Evolutionary conservation across 2,329 filamentous ascomycete genomes (phyloP), one percentile per base, ranked within the genome.

Genomic region (Fusarium solani-melongenae): DNA sequence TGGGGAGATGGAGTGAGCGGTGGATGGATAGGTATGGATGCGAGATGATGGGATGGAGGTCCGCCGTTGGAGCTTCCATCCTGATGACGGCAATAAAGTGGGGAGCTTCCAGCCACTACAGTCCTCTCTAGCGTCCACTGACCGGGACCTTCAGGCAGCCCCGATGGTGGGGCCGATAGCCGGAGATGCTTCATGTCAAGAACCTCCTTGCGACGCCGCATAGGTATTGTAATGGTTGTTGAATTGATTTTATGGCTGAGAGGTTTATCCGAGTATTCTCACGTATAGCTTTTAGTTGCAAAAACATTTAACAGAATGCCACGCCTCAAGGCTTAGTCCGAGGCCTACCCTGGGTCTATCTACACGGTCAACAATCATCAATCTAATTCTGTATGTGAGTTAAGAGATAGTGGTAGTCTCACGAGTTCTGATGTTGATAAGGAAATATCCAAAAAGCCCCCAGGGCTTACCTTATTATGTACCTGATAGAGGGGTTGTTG

Each of bases 1-100:
- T 31, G 41, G 39, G 20, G 20, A 44, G n/a, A 22, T 27, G 12
- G 46, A 36, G 53, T 24, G 33, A 57, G 53, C 20, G 51, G n/a
- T 12, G 22, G 53, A 36, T 51, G 17, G 46, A 31, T 51, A 49
- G 46, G 20, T 51, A 49, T 51, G 24, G 62, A 39, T 60, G 62
- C 62, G 38, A 65, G 63, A n/a, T 51, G 46, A 51, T 51, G 39
- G 24, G 46, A 31, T 51, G 33, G 31, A 65, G 63, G 63, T 36
- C 63, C 62, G 33, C 63, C 22, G 41, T 61, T 55, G 60, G 64
- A 75, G 75, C 69, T 74, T 57, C 65, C 39, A 61, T 69, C 57
- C 38, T 49, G 59, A 70, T 75, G 72, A 73, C 69, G 72, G 69
- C 69, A 74, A 70, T 68, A 68, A 68, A 73, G 72, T 73, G 72